These are phyloP conservation scores for Suillus ampliporus DNA, from an alignment of 768 basidiomycete species.

Conservation along the genomic window DNA sequence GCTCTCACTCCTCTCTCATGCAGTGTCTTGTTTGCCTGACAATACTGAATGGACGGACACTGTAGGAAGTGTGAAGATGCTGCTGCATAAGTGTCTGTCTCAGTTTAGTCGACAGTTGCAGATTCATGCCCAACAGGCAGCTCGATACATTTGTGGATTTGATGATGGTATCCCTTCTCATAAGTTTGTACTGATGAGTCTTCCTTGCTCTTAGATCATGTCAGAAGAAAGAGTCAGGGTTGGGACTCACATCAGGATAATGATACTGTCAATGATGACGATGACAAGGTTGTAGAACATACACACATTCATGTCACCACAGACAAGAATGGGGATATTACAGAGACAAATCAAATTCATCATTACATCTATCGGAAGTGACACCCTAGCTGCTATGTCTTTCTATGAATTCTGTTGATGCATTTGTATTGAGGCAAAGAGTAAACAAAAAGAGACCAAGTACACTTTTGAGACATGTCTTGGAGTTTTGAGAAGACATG, in stretches of 20 bases:
- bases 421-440: too few relatives aligned
- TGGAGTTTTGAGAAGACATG: neutral
- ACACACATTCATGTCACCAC: too few relatives aligned
- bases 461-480: neutral
- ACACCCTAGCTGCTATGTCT: too few relatives aligned
- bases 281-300: too few relatives aligned
- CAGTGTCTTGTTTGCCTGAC: slow-evolving; percentile 19
- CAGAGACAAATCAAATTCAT: too few relatives aligned
- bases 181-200: slow-evolving; percentile 32
- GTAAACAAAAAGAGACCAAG: neutral
- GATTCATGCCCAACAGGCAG: slow-evolving; percentile 42
- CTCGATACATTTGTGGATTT: slow-evolving; percentile 30
- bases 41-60: too few relatives aligned
- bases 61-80: slow-evolving; percentile 16
- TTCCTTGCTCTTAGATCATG: slow-evolving; percentile 6
- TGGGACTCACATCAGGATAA: too few relatives aligned
- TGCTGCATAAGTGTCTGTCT: slow-evolving; percentile 39
- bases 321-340: too few relatives aligned
- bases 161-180: slow-evolving; percentile 37
- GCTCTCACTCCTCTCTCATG: slow-evolving; percentile 30
- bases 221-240: too few relatives aligned
- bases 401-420: too few relatives aligned
- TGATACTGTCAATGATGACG: too few relatives aligned
- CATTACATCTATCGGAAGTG: too few relatives aligned
- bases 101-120: slow-evolving; percentile 37